A percentile compares a stretch with the other conserved stretches of the same genome.
Conservation (phyloP, 352 stramenopile genomes). For the Phytophthora rubi region DNA sequence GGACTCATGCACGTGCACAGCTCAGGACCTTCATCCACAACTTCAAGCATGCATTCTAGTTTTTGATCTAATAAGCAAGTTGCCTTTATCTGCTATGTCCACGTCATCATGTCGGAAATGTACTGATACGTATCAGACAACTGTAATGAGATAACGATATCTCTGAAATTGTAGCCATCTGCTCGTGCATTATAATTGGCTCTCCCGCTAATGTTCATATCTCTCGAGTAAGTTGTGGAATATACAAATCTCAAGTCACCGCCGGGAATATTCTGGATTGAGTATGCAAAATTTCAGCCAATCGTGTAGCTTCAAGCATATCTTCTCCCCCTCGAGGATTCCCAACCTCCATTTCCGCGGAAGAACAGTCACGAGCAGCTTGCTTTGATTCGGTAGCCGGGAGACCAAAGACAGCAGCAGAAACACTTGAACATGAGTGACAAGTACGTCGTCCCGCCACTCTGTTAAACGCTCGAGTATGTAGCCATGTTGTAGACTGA, state of each 20-base stretch:
- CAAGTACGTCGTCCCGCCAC: constrained; percentile 30
- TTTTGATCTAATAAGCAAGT: constrained; percentile 13
- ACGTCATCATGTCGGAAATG: constrained; percentile 33
- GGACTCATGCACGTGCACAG: not conserved
- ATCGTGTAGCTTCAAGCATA: constrained; percentile 10
- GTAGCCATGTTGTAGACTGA: not conserved
- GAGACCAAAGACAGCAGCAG: constrained; percentile 18
- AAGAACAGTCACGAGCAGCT: constrained; percentile 35
- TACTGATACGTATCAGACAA: too few species aligned
- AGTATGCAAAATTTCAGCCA: constrained; percentile 19
- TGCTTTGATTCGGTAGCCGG: constrained; percentile 26
- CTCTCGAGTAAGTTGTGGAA: not conserved
- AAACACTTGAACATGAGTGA: constrained; percentile 29
- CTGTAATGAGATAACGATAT: too few species aligned
- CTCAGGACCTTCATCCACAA: constrained; percentile 15
- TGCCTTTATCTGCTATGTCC: constrained; percentile 7
- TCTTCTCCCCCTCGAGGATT: constrained; percentile 6
- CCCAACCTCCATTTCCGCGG: constrained; percentile 32
- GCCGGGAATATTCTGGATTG: constrained; percentile 4
- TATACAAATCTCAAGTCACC: not conserved
- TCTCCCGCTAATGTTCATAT: not conserved
- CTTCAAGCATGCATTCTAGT: constrained; percentile 26
- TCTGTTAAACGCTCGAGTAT: not conserved
- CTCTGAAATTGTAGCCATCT: too few species aligned
- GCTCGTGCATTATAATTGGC: not conserved